phyloP scores from a whole-genome alignment of 1,139 yeast species.

The Candida labiduridarum region DNA sequence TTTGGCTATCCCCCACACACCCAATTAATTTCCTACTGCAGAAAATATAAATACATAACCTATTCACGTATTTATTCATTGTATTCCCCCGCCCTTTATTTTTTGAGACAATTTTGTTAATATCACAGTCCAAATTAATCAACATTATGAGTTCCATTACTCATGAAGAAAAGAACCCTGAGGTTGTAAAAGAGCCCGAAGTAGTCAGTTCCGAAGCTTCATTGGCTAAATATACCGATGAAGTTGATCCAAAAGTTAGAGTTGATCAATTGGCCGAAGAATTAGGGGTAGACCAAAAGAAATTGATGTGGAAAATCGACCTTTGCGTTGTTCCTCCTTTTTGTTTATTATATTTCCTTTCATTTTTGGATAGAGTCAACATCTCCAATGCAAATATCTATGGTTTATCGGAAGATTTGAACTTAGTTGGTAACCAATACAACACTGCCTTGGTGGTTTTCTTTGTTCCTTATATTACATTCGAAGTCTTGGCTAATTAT shows the following conservation, averaged over 20 bases:
- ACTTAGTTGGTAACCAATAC: conserved; percentile 59
- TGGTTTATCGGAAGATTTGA: conserved; percentile 57
- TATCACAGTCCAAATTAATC: not conserved
- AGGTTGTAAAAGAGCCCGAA: conserved; percentile 4
- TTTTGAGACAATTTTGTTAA: no score
- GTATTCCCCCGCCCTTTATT: not conserved
- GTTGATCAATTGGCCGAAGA: conserved; percentile 33
- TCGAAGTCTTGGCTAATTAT: conserved; percentile 70
- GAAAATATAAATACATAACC: no score
- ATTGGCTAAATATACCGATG: not conserved
- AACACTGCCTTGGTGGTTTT: conserved; percentile 67
- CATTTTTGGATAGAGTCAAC: conserved; percentile 73
- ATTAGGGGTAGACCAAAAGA: conserved; percentile 41
- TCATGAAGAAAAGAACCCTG: not conserved
- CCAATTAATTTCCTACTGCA: no score
- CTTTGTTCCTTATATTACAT: conserved; percentile 69
- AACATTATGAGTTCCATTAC: not conserved
- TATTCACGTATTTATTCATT: not conserved
- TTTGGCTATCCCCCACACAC: no score
- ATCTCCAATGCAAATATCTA: conserved; percentile 74
- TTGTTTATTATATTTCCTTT: conserved; percentile 65
- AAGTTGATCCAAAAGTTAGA: conserved; percentile 19
- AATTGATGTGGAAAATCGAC: conserved; percentile 65
- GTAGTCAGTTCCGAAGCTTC: not conserved
- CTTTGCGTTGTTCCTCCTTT: conserved; percentile 70